Conservation (phyloP, 371 early-diverging fungal genomes). For the Rozella allomycis region DNA sequence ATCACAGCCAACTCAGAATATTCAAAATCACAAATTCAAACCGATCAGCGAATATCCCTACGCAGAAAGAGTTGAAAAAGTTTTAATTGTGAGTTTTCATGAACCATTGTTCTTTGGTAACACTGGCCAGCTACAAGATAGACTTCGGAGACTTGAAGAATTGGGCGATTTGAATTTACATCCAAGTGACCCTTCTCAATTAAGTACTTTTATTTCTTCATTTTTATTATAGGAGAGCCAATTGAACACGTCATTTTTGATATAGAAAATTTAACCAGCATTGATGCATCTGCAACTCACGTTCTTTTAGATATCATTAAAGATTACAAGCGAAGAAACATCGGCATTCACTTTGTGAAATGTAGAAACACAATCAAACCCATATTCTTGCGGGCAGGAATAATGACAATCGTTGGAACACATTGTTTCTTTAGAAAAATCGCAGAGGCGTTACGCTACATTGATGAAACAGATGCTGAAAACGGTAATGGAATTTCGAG, state of each 20-base stretch:
- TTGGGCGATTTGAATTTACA: slow-evolving; percentile 77
- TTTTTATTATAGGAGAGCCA: slow-evolving; percentile 1
- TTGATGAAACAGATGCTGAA: too few relatives aligned
- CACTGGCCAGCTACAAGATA: slow-evolving; percentile 73
- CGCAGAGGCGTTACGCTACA: neutral
- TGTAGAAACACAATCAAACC: slow-evolving; percentile 39
- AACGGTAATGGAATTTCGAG: neutral
- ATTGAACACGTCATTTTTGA: slow-evolving; percentile 41
- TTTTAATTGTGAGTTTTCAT: slow-evolving; percentile 61
- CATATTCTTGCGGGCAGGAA: slow-evolving; percentile 42
- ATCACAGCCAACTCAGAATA: slow-evolving; percentile 8
- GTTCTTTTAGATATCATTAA: slow-evolving; percentile 67
- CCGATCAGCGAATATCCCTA: neutral
- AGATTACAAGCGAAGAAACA: slow-evolving; percentile 45
- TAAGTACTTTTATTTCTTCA: slow-evolving; percentile 1
- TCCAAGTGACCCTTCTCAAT: slow-evolving; percentile 48
- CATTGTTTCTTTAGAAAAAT: slow-evolving; percentile 1
- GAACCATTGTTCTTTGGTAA: slow-evolving; percentile 86
- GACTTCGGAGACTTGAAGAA: slow-evolving; percentile 65
- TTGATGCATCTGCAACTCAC: slow-evolving; percentile 78
- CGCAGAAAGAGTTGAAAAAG: slow-evolving; percentile 17
- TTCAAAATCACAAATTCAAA: neutral
- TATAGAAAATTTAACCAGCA: slow-evolving; percentile 51
- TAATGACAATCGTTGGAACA: slow-evolving; percentile 36
- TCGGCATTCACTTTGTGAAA: slow-evolving; percentile 62